Evolutionary conservation across 2,329 filamentous ascomycete genomes (phyloP).

Genomic region (Cercospora sp.): DNA sequence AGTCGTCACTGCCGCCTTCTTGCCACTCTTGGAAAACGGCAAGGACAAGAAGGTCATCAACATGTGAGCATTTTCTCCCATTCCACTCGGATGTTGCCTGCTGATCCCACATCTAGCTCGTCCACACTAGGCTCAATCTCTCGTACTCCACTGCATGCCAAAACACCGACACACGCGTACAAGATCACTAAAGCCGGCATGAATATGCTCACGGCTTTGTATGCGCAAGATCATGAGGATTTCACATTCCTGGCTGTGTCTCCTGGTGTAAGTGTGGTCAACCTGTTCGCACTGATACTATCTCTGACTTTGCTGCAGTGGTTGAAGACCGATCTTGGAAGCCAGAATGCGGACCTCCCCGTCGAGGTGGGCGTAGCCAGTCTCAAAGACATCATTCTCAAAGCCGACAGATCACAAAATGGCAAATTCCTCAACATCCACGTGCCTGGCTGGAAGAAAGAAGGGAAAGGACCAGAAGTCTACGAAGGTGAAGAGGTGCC

Average conservation of each 20-base stretch:
- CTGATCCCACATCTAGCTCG: constrained; percentile 35
- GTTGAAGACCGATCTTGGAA: constrained; percentile 49
- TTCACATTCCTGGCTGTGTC: constrained; percentile 47
- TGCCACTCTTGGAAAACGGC: constrained; percentile 43
- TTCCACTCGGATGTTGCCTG: neutral
- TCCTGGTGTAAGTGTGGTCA: constrained; percentile 46
- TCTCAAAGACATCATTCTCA: constrained; percentile 49
- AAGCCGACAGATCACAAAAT: constrained; percentile 42
- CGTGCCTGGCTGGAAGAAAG: constrained; percentile 28
- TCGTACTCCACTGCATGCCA: constrained; percentile 27
- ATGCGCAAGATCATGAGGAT: constrained; percentile 43
- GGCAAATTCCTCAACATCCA: constrained; percentile 52
- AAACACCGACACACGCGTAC: constrained; percentile 41
- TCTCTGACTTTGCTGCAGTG: constrained; percentile 39
- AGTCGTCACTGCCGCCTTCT: constrained; percentile 43
- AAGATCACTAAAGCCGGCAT: constrained; percentile 52
- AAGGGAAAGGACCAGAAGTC: neutral
- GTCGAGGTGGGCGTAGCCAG: constrained; percentile 44
- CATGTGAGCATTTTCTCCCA: constrained; percentile 33
- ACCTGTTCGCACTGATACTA: neutral
- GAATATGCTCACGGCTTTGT: constrained; percentile 52
- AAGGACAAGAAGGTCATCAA: constrained; percentile 48
- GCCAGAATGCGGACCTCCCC: constrained; percentile 44
- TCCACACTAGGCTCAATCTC: constrained; percentile 48
- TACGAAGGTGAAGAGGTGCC: constrained; percentile 19